A percentile compares a stretch with the other conserved stretches of the same genome.
Evolutionary conservation across 495 filamentous ascomycete genomes (phyloP).

Genomic region (Hypoxylon trugodes): DNA sequence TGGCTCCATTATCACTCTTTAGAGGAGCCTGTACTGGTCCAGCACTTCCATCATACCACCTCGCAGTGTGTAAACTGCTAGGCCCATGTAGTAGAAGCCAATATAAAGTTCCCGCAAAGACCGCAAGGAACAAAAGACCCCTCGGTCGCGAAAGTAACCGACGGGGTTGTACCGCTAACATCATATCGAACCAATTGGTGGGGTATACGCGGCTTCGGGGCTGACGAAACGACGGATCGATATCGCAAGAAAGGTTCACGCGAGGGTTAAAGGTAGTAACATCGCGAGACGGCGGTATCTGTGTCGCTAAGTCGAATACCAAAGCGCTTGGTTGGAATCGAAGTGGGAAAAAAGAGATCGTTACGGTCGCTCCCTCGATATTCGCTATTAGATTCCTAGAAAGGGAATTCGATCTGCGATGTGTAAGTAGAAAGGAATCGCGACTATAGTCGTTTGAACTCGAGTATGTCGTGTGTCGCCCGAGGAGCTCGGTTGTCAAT

Average conservation of each 20-base stretch:
- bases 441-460: background rate
- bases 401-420: conserved; percentile 29
- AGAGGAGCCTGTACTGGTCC: conserved; percentile 17
- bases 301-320: background rate
- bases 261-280: conserved; percentile 10
- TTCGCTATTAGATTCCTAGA: conserved; percentile 17
- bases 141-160: conserved; percentile 62
- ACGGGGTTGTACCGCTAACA: conserved; percentile 52
- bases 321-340: background rate
- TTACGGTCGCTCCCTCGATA: conserved; percentile 3
- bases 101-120: conserved; percentile 44
- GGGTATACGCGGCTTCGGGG: conserved; percentile 7
- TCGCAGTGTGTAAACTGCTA: conserved; percentile 13
- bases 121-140: conserved; percentile 38
- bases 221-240: conserved; percentile 10
- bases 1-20: background rate
- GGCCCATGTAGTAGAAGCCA: conserved; percentile 42
- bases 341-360: background rate
- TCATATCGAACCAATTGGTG: conserved; percentile 17
- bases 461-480: background rate
- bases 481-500: too few species aligned
- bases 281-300: conserved; percentile 23
- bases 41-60: conserved; percentile 22
- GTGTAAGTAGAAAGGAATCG: background rate
- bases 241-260: conserved; percentile 28